Evolutionary conservation across 2,329 filamentous ascomycete species (phyloP), one percentile per base, ranked within the genome.

Genomic region (Diaporthe velutina): DNA sequence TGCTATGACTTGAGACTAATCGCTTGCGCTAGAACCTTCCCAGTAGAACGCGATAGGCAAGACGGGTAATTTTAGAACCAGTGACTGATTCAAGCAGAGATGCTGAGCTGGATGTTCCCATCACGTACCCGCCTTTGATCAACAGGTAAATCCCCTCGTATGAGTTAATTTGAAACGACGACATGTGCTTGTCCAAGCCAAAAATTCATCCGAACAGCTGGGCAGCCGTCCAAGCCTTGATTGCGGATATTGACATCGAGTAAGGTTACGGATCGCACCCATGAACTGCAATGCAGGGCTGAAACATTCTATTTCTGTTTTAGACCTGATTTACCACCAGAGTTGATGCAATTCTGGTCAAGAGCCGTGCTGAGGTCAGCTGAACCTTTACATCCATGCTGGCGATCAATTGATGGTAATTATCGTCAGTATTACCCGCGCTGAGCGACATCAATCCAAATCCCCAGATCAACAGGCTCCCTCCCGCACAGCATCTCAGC

Each of bases 241-340:
- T n/a, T 40, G 64, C 54, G 64, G 64, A 28, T 52, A 54, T 40
- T 28, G 22, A n/a, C 19, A 4, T 54, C 30, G 64, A 68, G 33
- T 40, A 38, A 54, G 61, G 61, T 19, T 66, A 50, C 61, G 42
- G 42, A 50, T 50, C 45, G 19, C 30, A 28, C 12, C 22, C 45
- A 38, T 22, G n/a, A 68, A 38, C 30, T 54, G 35, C 38, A 54
- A 40, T 28, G 45, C 22, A 40, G n/a, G 45, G 48, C 48, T 52
- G 64, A 68, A 38, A 54, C 45, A 50, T 67, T 52, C 45, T 67
- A 67, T 38, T 67, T 67, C 33, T 9, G 64, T 40, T n/a, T 19
- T 40, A 6, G 8, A 28, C 28, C 28, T 66, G 5, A 30, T 22
- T 22, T 28, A 12, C 25, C 58, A 12, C 58, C 30, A 45, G 12